Evolutionary conservation across 2,329 filamentous ascomycete genomes (phyloP).

Genomic region (Acarospora socialis): DNA sequence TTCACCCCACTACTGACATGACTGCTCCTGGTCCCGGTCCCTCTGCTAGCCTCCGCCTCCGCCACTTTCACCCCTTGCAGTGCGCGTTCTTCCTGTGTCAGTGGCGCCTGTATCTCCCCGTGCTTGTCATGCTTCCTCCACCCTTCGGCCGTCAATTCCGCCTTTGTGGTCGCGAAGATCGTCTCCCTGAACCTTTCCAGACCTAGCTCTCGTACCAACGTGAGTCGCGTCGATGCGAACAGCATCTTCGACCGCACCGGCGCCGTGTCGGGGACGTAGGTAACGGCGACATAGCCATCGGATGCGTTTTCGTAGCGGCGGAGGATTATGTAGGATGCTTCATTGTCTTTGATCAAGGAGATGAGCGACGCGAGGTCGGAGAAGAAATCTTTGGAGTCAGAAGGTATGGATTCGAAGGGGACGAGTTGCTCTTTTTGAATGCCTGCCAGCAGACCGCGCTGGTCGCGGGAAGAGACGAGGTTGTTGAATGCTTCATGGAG

Average conservation of each 20-base stretch:
- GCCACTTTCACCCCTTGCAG: slow-evolving; percentile 43
- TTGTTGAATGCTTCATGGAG: slow-evolving; percentile 32
- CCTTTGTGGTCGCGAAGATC: slow-evolving; percentile 44
- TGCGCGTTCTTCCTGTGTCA: slow-evolving; percentile 47
- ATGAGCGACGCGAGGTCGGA: slow-evolving; percentile 35
- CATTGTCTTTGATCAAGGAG: slow-evolving; percentile 37
- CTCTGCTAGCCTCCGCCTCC: slow-evolving; percentile 42
- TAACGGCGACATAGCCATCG: slow-evolving; percentile 37
- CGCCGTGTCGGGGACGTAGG: slow-evolving; percentile 49
- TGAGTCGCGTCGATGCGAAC: slow-evolving; percentile 49
- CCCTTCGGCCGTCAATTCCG: slow-evolving; percentile 39
- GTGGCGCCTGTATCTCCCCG: slow-evolving; percentile 31
- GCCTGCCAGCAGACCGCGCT: slow-evolving; percentile 33
- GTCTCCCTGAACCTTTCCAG: slow-evolving; percentile 45
- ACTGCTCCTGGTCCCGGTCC: slow-evolving; percentile 34
- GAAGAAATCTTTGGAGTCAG: slow-evolving; percentile 32
- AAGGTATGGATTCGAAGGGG: slow-evolving; percentile 26
- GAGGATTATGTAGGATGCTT: slow-evolving; percentile 47
- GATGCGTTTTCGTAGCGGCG: slow-evolving; percentile 31
- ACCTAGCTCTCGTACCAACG: slow-evolving; percentile 45
- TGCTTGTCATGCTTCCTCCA: slow-evolving; percentile 40
- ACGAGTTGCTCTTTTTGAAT: slow-evolving; percentile 31
- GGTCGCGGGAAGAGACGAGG: slow-evolving; percentile 26
- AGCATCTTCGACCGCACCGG: slow-evolving; percentile 52
- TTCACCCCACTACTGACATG: slow-evolving; percentile 32